Base-by-base conservation (phyloP, 192 early-diverging fungal genomes). In the Coemansia sp. region DNA sequence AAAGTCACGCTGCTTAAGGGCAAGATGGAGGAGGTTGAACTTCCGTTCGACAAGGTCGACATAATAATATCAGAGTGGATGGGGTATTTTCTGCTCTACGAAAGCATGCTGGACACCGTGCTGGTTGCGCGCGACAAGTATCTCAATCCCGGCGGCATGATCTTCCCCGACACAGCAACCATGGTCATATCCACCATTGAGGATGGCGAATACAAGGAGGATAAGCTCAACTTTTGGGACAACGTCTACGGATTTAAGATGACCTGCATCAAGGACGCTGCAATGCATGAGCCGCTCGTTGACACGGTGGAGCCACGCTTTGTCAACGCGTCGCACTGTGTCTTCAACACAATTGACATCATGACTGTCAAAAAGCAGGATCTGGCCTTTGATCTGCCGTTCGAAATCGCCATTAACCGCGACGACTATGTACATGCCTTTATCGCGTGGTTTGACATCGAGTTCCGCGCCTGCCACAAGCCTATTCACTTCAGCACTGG, bases 11-110 rank as follows among this genome's bases (percentile, higher is more conserved):
- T 99, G 59, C 84, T 96, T 29, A 89, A 95, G 82, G 96, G 97
- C 59, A 95, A 95, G 81, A 96, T 99, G 86, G 97, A 99, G 78
- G 96, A 99, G 66, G 92, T 99, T 18, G 74, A 77, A 16, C 83
- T 99, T 61, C 96, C 97, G 21, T 95, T 94, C 43, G 86, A 91
- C 56, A 91, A 97, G 74, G 96, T 98, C 33, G 97, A 99, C 75
- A 97, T 99, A 66, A 99, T 99, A 60, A 95, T 99, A 61, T 96
- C 94, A 6, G 97, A 99, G 70, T 99, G 97, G 97, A 99, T 99
- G 97, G 97, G 97, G 25, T 99, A 99, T 84, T 95, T 93, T 71
- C 87, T 99, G 70, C 82, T 97, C 42, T 98, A 96, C 82, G 96
- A 99, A 85, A 91, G 93, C 74, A 99, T 99, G 97, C 87, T 99